These are phyloP conservation scores for Thuja plicata DNA, from an alignment of 83 land plant genomes.

Conservation along the genomic window DNA sequence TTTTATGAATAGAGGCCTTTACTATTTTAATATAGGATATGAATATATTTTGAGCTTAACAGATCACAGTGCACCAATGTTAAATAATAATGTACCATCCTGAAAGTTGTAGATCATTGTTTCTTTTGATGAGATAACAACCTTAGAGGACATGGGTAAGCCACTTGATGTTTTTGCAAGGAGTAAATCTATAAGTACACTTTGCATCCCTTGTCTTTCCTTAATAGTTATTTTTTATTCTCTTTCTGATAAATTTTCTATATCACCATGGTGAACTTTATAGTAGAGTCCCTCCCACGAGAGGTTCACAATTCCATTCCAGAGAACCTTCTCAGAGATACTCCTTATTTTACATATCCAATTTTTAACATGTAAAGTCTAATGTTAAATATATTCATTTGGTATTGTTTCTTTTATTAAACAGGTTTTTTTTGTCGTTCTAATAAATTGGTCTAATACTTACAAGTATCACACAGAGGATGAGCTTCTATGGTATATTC, in stretches of 20 bases:
- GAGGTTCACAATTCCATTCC: constrained; percentile 67
- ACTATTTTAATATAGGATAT: no score
- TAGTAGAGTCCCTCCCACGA: constrained; percentile 81
- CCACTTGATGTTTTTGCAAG: constrained; percentile 75
- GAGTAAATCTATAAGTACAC: constrained; percentile 71
- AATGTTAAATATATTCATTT: not conserved
- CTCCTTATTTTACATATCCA: constrained; percentile 91
- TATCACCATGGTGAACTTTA: constrained; percentile 61
- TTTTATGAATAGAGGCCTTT: no score
- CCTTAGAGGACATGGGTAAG: constrained; percentile 85
- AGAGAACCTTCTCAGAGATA: constrained; percentile 61
- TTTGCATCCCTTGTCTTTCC: not conserved
- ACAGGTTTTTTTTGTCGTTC: not conserved
- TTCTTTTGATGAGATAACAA: constrained; percentile 96
- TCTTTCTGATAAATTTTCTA: not conserved
- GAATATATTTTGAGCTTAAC: no score
- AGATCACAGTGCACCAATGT: no score
- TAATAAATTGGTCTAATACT: constrained; percentile 4
- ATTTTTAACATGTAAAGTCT: constrained; percentile 81
- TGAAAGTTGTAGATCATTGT: constrained; percentile 69
- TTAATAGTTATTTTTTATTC: not conserved
- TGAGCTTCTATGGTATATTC: constrained; percentile 89
- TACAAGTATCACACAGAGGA: constrained; percentile 95
- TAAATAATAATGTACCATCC: not conserved
- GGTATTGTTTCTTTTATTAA: not conserved